Base-by-base conservation (phyloP, 1,284 basidiomycete genomes). In the Ganoderma leucocontextum region DNA sequence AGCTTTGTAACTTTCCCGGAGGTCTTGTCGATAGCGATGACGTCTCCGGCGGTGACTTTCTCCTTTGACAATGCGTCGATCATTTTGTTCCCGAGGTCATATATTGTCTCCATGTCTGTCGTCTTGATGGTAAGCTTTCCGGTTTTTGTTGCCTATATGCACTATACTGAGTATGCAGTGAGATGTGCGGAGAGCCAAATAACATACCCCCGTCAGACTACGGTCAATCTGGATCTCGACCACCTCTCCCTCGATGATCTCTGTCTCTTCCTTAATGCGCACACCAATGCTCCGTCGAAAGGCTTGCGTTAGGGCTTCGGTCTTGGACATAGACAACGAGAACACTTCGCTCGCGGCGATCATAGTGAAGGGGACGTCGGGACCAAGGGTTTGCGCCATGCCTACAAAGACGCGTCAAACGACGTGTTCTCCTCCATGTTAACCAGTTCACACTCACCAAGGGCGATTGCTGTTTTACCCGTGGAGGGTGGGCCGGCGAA, bases 101-200 rank as follows among this genome's bases (percentile, higher is more conserved):
- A 99, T 53, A 99, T 95, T 17, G 97, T 99, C 84, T 99, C 97
- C 97, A 99, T 99, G 80, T 99, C 97, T 5, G 97, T 99, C 12
- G 96, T 98, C 82, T 99, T 99, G 78, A 99, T 94, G 0, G 97
- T 99, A 69, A 99, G 82, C 79, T 98, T 97, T 8, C 98, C 97
- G 0, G 97, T 99, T 84, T 99, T 99, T 17, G 97, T 98, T 0
- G 97, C 96, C 95, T 97, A 75, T 38, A 63, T 29, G 57, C 42
- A 22, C 35, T 19, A 9, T 19, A 10, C 29, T 64, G 33, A 65
- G 64, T 38, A 36, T 7, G n/a, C 22, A 22, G 36, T 7, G 29
- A 49, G 13, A 25, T 12, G 22, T 13, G 39, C 44, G 13, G 15
- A 15, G 15, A 12, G 22, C 15, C 17, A 53, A 58, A 39, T 62